Conservation (phyloP, 73 alveolate genomes). For the Tetrahymena borealis region DNA sequence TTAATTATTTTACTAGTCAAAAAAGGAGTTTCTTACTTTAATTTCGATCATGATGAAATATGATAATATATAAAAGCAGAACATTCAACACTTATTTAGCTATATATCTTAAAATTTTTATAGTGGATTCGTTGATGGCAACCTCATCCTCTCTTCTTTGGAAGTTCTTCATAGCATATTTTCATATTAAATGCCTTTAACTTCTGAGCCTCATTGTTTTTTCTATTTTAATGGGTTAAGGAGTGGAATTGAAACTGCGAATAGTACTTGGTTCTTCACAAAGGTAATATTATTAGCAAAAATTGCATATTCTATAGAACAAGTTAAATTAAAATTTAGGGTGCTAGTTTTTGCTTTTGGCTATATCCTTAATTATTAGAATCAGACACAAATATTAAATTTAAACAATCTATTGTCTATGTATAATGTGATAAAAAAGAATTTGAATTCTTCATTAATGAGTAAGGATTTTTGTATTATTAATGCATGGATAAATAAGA, state of each 20-base stretch:
- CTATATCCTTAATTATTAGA: not conserved
- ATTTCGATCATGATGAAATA: not conserved
- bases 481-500: not conserved
- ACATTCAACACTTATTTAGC: not conserved
- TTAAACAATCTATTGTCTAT: not conserved
- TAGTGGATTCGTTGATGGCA: not conserved
- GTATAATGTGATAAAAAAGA: not conserved
- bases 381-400: not conserved
- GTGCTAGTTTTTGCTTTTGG: not conserved
- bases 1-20: not conserved
- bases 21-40: not conserved
- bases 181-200: not conserved
- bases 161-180: not conserved
- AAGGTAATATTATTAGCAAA: not conserved
- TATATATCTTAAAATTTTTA: not conserved
- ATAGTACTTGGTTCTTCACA: not conserved
- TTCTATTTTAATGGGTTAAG: not conserved
- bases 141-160: not conserved
- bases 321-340: not conserved
- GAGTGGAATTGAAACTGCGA: not conserved
- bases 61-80: not conserved
- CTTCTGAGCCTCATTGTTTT: not conserved
- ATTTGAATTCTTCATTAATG: not conserved
- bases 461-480: not conserved
- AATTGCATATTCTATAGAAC: not conserved